Base-by-base conservation (phyloP, 1,139 yeast species). In the Taiozyma sp. region DNA sequence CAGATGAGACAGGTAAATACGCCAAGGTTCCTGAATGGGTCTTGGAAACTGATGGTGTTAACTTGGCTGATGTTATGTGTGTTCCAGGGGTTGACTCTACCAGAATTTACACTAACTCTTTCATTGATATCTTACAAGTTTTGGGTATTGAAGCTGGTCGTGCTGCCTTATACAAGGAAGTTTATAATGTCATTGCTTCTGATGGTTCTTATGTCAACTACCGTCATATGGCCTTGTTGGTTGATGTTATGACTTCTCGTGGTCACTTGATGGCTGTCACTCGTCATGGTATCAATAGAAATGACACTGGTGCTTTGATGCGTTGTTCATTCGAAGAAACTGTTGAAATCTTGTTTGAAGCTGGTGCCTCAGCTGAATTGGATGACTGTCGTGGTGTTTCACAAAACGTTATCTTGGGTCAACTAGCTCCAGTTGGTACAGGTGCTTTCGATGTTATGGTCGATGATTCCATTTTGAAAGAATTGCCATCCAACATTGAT, bases 181-280 rank as follows among this genome's bases (percentile, higher is more conserved):
- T 95, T 65, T 83, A 89, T 73, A 93, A 93, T 65, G 99, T 95
- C 63, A 90, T 95, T 80, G 97, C 98, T 4, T 95, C 96, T 65
- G 99, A 93, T 79, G 99, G 99, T 87, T 92, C 99, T 36, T 93
- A 93, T 67, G 99, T 95, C 58, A 95, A 95, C 71, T 95, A 95
- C 73, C 87, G 99, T 74, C 99, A 95, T 66, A 87, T 93, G 93
- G 97, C 99, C 2, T 76, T 95, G 63, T 79, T 95, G 65, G 98
- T 93, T 53, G 99, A 95, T 75, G 96, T 92, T 32, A 95, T 95
- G 99, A 95, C 99, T 2, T 88, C 96, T 47, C 87, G 97, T 70
- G 99, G 99, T 66, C 97, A 93, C 67, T 79, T 95, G 72, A 93
- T 95, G 90, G 98, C 99, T 39, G 93, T 95, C 64, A 93, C 99